Base-by-base conservation (phyloP, 352 stramenopile genomes). In the Phytophthora kernoviae region DNA sequence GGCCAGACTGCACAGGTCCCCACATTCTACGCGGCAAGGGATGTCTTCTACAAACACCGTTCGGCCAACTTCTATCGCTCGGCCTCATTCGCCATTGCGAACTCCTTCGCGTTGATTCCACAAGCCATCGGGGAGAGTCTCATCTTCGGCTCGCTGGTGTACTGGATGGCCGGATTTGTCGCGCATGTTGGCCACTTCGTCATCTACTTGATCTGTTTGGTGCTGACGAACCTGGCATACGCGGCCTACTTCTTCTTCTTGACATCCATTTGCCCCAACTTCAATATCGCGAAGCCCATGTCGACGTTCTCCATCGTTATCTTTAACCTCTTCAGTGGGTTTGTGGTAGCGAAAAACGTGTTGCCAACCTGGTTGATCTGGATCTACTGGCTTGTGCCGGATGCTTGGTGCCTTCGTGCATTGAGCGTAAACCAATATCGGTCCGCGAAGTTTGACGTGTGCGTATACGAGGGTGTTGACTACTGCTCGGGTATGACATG, bases 31-130 rank as follows among this genome's bases (percentile, higher is more conserved):
- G 75, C 73, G 11, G 69, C 60, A 2, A 74, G 78, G 11, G 70
- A 74, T 4, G 48, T 90, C 1, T 96, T 92, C 59, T 94, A 95
- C 78, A 96, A 93, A 51, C 88, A 94, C 32, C 65, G 68, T 5
- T 81, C 77, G 20, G 67, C 74, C 15, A 91, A 92, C 49, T 96
- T 96, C 51, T 89, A 88, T 49, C 81, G 79, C 5, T 39, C 88
- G n/a, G 79, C 75, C 5, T 71, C 79, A 7, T 97, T 93, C 50
- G 73, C 87, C 12, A 50, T 91, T 32, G 78, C 57, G 5, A 70
- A 67, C 12, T 59, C 51, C 30, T 41, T 76, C 20, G 51, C 55
- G 1, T 34, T 73, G 18, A 61, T 81, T 18, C 56, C 75, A 21
- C 63, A 79, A 48, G 45, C 55, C 60, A 11, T 81, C n/a, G 58